These are phyloP conservation scores for Boletus sp. DNA, from an alignment of 768 basidiomycete genomes.

Conservation along the genomic window DNA sequence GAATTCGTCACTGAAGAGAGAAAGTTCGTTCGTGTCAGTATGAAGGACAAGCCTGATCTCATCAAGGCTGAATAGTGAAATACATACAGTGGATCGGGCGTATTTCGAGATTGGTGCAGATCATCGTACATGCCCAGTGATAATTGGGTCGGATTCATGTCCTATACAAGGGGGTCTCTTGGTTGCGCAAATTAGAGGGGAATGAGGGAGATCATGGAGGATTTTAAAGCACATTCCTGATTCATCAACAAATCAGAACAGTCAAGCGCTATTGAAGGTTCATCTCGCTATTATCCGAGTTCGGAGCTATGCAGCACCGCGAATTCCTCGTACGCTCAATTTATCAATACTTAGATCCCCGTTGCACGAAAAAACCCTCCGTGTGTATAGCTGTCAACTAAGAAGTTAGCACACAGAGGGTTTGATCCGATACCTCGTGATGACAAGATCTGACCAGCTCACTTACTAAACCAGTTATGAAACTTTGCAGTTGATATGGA, in stretches of 20 bases:
- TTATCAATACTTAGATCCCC: not conserved
- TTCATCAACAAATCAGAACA: not conserved
- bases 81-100: constrained; percentile 14
- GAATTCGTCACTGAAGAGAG: constrained; percentile 15
- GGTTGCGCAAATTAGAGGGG: not conserved
- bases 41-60: not conserved
- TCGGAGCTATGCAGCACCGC: not conserved
- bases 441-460: not conserved
- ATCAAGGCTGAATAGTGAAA: not conserved
- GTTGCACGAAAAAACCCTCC: not conserved
- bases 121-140: not conserved
- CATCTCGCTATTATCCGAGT: not conserved
- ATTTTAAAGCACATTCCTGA: constrained; percentile 5
- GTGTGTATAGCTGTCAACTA: not conserved
- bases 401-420: not conserved
- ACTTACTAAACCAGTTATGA: not conserved
- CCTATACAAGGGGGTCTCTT: not conserved
- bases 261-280: not conserved
- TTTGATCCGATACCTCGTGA: not conserved
- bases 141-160: not conserved
- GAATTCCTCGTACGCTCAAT: not conserved
- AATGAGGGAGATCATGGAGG: not conserved
- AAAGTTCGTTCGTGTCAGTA: not conserved
- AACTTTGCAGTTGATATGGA: too few species aligned
- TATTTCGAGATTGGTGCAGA: not conserved